Base-by-base conservation (phyloP, 176 grass and related monocot genomes). In the Juncus inflexus region DNA sequence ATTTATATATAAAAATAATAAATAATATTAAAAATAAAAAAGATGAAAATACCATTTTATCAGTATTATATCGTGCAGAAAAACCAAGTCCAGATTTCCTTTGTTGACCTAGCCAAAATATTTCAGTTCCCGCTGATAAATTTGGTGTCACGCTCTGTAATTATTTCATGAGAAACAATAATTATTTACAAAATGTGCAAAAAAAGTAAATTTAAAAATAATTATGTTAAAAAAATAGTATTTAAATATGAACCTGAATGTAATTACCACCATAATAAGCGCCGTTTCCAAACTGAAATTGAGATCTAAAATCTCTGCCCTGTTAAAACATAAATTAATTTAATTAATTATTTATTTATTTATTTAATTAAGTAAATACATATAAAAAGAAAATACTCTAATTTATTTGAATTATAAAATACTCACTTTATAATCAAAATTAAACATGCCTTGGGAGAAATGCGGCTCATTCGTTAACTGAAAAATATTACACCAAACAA, bases 61-160 rank as follows among this genome's bases (percentile, higher is more conserved):
- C 81, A 39, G 81, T 79, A 42, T 85, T 81, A 76, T 96, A 96
- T 37, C 84, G 87, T 76, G 79, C 81, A 90, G 76, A 81, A 56
- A 96, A 78, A 66, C 84, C 84, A 76, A 86, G 68, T 61, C 78
- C 76, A 64, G 87, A 83, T 70, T 80, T 86, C 43, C 76, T 86
- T 60, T 86, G 79, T 15, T 88, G 75, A 37, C 79, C 79, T 62
- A 87, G 53, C 87, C 87, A 96, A 71, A 78, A 73, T 3, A 76
- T 59, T 88, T 91, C 80, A 74, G 75, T 79, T 55, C 91, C 87
- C 73, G 90, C 59, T 6, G 91, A 96, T 45, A 96, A 77, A 50
- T 88, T 79, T 55, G 80, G 86, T 1, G 79, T 80, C 55, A 96
- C 79, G 85, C 84, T 91, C 91, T 96, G 60, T 57, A 82, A 81